Evolutionary conservation across 2,329 filamentous ascomycete genomes (phyloP).

Genomic region (Clathrospora elynae): DNA sequence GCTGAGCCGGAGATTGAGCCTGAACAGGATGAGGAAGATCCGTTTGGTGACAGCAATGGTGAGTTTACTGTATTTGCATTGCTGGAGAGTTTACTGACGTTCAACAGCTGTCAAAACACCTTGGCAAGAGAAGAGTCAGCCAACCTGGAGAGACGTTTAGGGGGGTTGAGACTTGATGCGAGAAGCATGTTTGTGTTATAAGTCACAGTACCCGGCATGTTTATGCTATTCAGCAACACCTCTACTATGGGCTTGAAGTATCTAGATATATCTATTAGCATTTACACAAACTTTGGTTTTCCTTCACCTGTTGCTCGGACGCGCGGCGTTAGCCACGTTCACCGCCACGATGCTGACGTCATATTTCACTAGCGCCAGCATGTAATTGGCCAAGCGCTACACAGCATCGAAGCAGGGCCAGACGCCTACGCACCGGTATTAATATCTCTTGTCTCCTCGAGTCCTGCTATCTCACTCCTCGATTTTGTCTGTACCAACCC

Average conservation of each 20-base stretch:
- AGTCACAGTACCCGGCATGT: conserved; percentile 6
- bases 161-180: neutral
- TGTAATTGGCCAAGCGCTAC: conserved; percentile 19
- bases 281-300: neutral
- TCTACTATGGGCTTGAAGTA: neutral
- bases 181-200: neutral
- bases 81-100: conserved; percentile 9
- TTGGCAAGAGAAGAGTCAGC: conserved; percentile 40
- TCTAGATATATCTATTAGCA: conserved; percentile 1
- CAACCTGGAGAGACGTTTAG: conserved; percentile 48
- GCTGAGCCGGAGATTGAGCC: conserved; percentile 62
- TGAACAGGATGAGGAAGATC: conserved; percentile 72
- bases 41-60: conserved; percentile 82
- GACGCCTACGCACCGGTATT: conserved; percentile 13
- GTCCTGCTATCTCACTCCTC: neutral
- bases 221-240: conserved; percentile 7
- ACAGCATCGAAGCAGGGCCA: conserved; percentile 26
- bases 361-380: conserved; percentile 21
- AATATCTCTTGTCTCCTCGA: conserved; percentile 14
- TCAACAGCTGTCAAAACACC: conserved; percentile 59
- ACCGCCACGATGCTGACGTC: conserved; percentile 36
- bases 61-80: neutral
- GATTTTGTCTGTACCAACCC: neutral
- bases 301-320: neutral
- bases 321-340: conserved; percentile 9